phyloP scores from a whole-genome alignment of 805 yeast genomes.

The Starmerella etchellsii region DNA sequence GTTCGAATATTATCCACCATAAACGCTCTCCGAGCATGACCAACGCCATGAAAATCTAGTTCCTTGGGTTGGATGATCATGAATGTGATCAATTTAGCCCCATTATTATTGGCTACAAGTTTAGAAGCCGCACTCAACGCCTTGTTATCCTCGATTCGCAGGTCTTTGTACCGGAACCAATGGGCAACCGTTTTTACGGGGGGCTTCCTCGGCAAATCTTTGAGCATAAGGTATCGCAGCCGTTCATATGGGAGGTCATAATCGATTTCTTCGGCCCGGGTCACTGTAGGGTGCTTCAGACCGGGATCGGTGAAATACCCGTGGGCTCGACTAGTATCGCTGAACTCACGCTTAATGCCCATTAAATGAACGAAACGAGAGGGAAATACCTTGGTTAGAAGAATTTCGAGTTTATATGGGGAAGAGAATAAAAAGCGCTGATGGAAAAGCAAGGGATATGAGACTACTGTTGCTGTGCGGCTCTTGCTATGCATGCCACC shows the following conservation, averaged over 20 bases:
- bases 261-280: slow-evolving; percentile 17
- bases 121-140: slow-evolving; percentile 31
- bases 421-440: too few species aligned
- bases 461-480: too few species aligned
- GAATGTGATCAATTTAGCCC: slow-evolving; percentile 30
- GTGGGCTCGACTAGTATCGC: too few species aligned
- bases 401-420: too few species aligned
- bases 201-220: background rate
- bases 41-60: slow-evolving; percentile 33
- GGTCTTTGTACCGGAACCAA: slow-evolving; percentile 36
- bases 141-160: slow-evolving; percentile 35
- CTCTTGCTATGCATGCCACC: background rate
- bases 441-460: too few species aligned
- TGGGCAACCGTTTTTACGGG: slow-evolving; percentile 26
- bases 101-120: slow-evolving; percentile 24
- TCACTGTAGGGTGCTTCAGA: slow-evolving; percentile 11
- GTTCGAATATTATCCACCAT: slow-evolving; percentile 28
- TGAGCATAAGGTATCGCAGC: slow-evolving; percentile 3
- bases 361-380: too few species aligned
- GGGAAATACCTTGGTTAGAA: too few species aligned
- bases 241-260: slow-evolving; percentile 10
- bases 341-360: background rate
- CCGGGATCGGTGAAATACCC: slow-evolving; percentile 2
- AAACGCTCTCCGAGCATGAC: slow-evolving; percentile 34
- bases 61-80: slow-evolving; percentile 34